phyloP scores from a whole-genome alignment of 2,329 filamentous ascomycete species.

The Exophiala oligosperma region DNA sequence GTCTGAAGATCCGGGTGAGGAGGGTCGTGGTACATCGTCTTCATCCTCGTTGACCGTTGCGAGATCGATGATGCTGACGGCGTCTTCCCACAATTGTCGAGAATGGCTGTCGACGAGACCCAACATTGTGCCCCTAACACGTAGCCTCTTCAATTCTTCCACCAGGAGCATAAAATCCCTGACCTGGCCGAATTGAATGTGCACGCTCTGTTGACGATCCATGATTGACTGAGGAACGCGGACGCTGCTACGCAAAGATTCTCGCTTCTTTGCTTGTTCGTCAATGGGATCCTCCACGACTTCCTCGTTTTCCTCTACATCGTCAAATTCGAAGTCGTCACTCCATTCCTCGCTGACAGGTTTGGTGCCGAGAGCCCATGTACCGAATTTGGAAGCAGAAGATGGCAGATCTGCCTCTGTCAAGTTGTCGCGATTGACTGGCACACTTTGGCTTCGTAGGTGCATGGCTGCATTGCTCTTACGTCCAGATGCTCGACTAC shows the following conservation, averaged over 20 bases:
- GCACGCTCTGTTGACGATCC: constrained; percentile 64
- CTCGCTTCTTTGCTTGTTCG: constrained; percentile 19
- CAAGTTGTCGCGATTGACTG: constrained; percentile 54
- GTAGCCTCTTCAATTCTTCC: constrained; percentile 64
- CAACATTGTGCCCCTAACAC: constrained; percentile 54
- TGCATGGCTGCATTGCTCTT: constrained; percentile 61
- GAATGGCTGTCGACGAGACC: constrained; percentile 56
- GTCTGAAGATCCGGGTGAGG: constrained; percentile 57
- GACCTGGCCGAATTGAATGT: constrained; percentile 64
- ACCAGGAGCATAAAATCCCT: constrained; percentile 65
- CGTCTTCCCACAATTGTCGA: constrained; percentile 61
- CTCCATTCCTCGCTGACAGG: constrained; percentile 69
- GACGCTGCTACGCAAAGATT: constrained; percentile 38
- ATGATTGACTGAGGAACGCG: constrained; percentile 61
- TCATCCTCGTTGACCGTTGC: constrained; percentile 65
- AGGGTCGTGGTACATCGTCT: constrained; percentile 48
- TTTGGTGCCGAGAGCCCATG: constrained; percentile 67
- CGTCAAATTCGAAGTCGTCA: constrained; percentile 66
- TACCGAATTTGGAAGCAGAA: constrained; percentile 60
- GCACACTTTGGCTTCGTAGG: constrained; percentile 66
- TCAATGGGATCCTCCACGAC: constrained; percentile 4
- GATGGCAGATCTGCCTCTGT: constrained; percentile 51
- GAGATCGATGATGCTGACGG: constrained; percentile 66
- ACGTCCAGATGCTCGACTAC: constrained; percentile 58
- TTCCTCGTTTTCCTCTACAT: constrained; percentile 43